Base-by-base conservation (phyloP, 176 grass and related monocot genomes). In the Hsuehochloa calcarea region DNA sequence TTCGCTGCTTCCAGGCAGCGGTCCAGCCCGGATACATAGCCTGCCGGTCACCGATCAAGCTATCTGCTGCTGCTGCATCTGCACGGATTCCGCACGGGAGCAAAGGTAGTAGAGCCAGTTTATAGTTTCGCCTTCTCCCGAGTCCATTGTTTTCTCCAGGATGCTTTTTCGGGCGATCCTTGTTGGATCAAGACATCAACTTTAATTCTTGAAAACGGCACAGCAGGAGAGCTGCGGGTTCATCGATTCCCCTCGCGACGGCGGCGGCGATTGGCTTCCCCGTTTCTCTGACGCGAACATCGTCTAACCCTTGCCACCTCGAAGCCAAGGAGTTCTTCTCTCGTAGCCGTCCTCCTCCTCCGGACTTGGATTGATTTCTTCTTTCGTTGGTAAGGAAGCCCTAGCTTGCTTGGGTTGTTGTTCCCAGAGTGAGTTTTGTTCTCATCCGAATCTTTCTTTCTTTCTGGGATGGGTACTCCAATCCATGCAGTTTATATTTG, bases 1-100 rank as follows among this genome's bases (percentile, higher is more conserved):
- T 87, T 74, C 85, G 78, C 78, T 14, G 44, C 46, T 13, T 49
- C 46, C 46, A 46, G n/a, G n/a, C n/a, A n/a, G 45, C 11, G 45
- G 45, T 12, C 45, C 3, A 15, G 11, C 46, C 12, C 4, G 46
- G 46, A 15, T 15, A 49, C 46, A 15, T 49, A 49, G 13, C 46
- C 46, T 47, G 11, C 46, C 4, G 46, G 46, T 4, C 46, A 49
- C 4, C 46, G 13, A 49, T 47, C 46, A 47, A 45, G 43, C 3
- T 3, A 45, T 3, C 44, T 45, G 4, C 46, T 49, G 2, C 43
- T 15, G 12, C 46, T 47, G 46, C 46, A 47, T 47, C 46, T 49
- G 46, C 46, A 49, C 46, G 13, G 46, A 49, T 49, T 14, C 46
- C 10, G 46, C 46, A 14, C 12, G 46, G 46, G 46, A 47, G 12